These are phyloP conservation scores for Penicillium glabrum DNA, from an alignment of 2,329 filamentous ascomycete species.

Conservation along the genomic window DNA sequence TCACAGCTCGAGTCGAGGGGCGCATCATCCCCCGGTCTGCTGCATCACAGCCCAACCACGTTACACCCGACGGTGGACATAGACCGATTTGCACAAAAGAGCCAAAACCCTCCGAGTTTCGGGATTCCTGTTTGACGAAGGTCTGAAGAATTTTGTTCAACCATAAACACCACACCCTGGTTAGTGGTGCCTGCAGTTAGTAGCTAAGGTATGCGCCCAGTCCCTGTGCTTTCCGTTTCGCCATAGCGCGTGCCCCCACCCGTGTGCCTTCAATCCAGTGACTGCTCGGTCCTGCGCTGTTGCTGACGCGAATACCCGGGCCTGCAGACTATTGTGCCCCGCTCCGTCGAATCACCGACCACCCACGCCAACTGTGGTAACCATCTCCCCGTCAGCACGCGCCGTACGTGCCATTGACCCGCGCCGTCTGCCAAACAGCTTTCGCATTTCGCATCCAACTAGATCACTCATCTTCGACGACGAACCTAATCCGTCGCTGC, in stretches of 20 bases:
- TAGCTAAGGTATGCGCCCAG: constrained; percentile 32
- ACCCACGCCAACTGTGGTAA: constrained; percentile 24
- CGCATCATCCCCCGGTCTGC: constrained; percentile 33
- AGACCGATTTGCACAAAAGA: constrained; percentile 35
- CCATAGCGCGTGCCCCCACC: constrained; percentile 15
- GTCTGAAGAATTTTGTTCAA: constrained; percentile 14
- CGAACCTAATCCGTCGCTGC: constrained; percentile 11
- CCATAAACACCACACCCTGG: constrained; percentile 9
- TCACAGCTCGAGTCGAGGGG: constrained; percentile 31
- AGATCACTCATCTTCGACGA: constrained; percentile 8
- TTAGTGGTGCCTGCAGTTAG: constrained; percentile 15
- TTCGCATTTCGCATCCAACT: constrained; percentile 23
- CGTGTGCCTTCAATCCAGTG: constrained; percentile 39
- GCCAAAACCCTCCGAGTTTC: constrained; percentile 27
- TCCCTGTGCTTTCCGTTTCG: constrained; percentile 16
- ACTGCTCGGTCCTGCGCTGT: constrained; percentile 42
- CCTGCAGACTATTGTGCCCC: constrained; percentile 39
- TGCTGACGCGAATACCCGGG: constrained; percentile 43
- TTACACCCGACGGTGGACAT: constrained; percentile 35
- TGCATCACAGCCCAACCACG: constrained; percentile 50
- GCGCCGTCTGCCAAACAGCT: constrained; percentile 24
- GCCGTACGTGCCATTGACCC: constrained; percentile 23
- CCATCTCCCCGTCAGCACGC: constrained; percentile 26
- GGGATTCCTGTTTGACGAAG: constrained; percentile 25
- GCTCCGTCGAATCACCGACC: constrained; percentile 44